Conservation (phyloP, 1,284 basidiomycete species). For the Somion occarium region DNA sequence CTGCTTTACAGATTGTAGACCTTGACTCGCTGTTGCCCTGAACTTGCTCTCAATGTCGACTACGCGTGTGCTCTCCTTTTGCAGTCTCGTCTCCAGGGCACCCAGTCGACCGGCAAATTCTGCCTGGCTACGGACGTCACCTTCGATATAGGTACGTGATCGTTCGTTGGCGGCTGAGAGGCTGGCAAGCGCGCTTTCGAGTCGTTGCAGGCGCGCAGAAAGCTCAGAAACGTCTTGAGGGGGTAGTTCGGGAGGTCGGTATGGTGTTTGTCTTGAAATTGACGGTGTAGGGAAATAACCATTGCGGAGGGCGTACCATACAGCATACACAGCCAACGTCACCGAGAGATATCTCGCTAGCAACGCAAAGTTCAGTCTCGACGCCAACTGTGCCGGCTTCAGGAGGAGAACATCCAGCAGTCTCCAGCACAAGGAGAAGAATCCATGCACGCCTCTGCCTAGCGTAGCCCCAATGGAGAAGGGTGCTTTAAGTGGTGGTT, state of each 20-base stretch:
- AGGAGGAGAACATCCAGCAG: constrained; percentile 36
- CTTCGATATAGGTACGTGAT: constrained; percentile 44
- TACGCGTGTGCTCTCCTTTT: constrained; percentile 47
- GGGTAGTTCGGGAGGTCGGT: constrained; percentile 49
- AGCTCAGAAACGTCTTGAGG: constrained; percentile 69
- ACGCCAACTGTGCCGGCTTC: constrained; percentile 39
- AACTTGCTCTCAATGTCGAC: constrained; percentile 51
- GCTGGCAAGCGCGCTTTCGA: constrained; percentile 59
- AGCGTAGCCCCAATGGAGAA: constrained; percentile 46
- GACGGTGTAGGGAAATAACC: constrained; percentile 31
- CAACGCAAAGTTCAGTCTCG: constrained; percentile 25
- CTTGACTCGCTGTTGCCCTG: constrained; percentile 39
- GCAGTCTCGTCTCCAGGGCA: constrained; percentile 51
- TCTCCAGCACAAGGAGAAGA: constrained; percentile 24
- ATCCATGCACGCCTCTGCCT: constrained; percentile 38
- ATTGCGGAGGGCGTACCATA: constrained; percentile 34
- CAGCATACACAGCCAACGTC: constrained; percentile 35
- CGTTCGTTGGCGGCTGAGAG: constrained; percentile 52
- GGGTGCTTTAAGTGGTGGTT: constrained; percentile 14
- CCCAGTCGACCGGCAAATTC: constrained; percentile 51
- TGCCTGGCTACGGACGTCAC: constrained; percentile 40
- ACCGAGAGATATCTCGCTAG: constrained; percentile 39
- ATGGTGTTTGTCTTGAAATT: constrained; percentile 22
- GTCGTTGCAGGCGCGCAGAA: constrained; percentile 55
- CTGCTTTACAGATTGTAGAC: constrained; percentile 44